These are phyloP conservation scores for Pilaira anomala DNA, from an alignment of 192 early-diverging fungal species.

Conservation along the genomic window DNA sequence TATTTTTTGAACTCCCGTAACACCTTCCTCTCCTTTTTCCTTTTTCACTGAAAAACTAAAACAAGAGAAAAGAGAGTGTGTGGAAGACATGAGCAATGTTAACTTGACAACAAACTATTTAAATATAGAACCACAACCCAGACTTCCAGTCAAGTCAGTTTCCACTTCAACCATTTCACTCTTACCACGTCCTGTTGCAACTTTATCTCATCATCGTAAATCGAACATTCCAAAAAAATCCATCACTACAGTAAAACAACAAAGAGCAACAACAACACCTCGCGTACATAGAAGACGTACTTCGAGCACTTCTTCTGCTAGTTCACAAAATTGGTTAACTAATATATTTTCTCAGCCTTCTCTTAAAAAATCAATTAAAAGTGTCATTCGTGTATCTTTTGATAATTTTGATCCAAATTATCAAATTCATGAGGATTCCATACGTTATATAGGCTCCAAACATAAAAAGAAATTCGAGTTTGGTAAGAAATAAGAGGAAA, in stretches of 20 bases:
- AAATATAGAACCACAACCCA: not conserved
- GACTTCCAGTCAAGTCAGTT: not conserved
- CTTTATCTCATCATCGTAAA: not conserved
- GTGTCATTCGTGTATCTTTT: constrained; percentile 1
- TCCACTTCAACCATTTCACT: not conserved
- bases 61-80: too few relatives aligned
- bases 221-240: not conserved
- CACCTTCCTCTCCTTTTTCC: too few relatives aligned
- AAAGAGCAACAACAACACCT: constrained; percentile 5
- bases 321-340: not conserved
- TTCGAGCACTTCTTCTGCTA: not conserved
- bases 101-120: not conserved
- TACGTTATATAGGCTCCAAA: constrained; percentile 5
- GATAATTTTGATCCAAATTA: not conserved
- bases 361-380: not conserved
- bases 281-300: not conserved
- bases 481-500: constrained; percentile 7
- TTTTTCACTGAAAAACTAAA: too few relatives aligned
- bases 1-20: too few relatives aligned
- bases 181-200: not conserved
- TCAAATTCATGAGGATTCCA: not conserved
- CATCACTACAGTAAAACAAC: not conserved
- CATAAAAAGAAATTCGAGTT: constrained; percentile 6
- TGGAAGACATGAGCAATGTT: not conserved
- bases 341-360: not conserved